A percentile compares a stretch with the other conserved stretches of the same genome.
Conservation (phyloP, 2,329 filamentous ascomycete species). For the Aspergillus sp. region DNA sequence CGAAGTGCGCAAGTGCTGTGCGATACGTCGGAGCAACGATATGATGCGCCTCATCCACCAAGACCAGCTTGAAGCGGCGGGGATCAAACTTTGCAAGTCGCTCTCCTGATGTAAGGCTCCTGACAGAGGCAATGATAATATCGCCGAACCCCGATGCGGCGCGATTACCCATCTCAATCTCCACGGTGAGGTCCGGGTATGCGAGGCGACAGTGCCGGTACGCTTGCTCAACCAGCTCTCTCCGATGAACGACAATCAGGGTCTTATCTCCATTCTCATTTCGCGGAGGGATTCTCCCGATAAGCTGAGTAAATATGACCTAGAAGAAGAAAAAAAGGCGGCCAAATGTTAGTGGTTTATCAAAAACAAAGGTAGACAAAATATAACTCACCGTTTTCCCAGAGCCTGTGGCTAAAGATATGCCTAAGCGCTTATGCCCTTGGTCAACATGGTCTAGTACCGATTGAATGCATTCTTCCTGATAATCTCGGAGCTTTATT, state of each 20-base stretch:
- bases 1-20: slow-evolving; percentile 73
- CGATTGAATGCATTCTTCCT: slow-evolving; percentile 86
- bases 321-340: slow-evolving; percentile 30
- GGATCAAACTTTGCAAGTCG: slow-evolving; percentile 84
- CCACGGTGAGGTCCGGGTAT: slow-evolving; percentile 78
- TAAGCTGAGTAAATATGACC: slow-evolving; percentile 96
- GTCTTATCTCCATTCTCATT: slow-evolving; percentile 67
- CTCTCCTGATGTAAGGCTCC: slow-evolving; percentile 74
- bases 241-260: slow-evolving; percentile 85
- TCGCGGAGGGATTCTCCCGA: slow-evolving; percentile 67
- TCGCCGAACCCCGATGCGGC: slow-evolving; percentile 79
- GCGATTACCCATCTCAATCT: slow-evolving; percentile 84
- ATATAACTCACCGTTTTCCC: slow-evolving; percentile 72
- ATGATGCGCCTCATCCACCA: slow-evolving; percentile 97
- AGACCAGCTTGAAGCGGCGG: slow-evolving; percentile 75
- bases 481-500: slow-evolving; percentile 75
- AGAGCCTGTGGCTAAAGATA: slow-evolving; percentile 83
- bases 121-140: slow-evolving; percentile 89
- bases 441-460: slow-evolving; percentile 67
- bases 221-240: slow-evolving; percentile 93
- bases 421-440: slow-evolving; percentile 76
- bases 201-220: slow-evolving; percentile 76
- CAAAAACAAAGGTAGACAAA: not conserved
- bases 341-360: not conserved
- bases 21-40: slow-evolving; percentile 85